These are phyloP conservation scores for Pichia sp. DNA, from an alignment of 1,139 yeast species.

Conservation along the genomic window DNA sequence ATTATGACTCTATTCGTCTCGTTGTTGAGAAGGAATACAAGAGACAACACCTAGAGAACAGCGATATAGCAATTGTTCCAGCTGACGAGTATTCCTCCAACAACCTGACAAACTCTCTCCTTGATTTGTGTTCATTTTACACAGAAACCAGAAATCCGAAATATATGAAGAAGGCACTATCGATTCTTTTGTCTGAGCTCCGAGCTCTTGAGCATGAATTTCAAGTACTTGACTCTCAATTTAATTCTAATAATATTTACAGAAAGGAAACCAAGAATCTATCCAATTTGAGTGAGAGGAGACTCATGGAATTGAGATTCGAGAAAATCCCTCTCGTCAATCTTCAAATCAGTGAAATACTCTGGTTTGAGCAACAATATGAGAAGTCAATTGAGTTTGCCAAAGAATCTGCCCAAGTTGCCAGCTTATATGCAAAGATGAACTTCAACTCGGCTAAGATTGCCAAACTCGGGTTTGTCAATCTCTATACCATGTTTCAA, in stretches of 20 bases:
- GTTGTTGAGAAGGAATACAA: slow-evolving; percentile 20
- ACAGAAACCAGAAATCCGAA: slow-evolving; percentile 18
- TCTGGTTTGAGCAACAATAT: slow-evolving; percentile 52
- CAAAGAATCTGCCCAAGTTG: slow-evolving; percentile 40
- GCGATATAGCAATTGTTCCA: slow-evolving; percentile 20
- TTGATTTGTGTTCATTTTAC: slow-evolving; percentile 25
- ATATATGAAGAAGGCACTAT: slow-evolving; percentile 19
- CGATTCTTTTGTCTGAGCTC: slow-evolving; percentile 23
- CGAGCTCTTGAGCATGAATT: slow-evolving; percentile 24
- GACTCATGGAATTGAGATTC: slow-evolving; percentile 20
- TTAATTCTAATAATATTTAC: slow-evolving; percentile 13
- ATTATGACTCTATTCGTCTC: slow-evolving; percentile 18
- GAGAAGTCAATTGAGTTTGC: slow-evolving; percentile 58
- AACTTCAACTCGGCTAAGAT: slow-evolving; percentile 35
- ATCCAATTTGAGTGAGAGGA: slow-evolving; percentile 13
- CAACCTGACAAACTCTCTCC: slow-evolving; percentile 21
- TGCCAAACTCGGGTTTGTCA: slow-evolving; percentile 32
- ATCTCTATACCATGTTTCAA: slow-evolving; percentile 34
- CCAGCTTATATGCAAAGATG: slow-evolving; percentile 28
- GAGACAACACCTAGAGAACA: slow-evolving; percentile 5
- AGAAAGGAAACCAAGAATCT: slow-evolving; percentile 10
- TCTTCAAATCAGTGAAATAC: slow-evolving; percentile 56
- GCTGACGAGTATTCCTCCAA: slow-evolving; percentile 16
- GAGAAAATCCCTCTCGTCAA: slow-evolving; percentile 36
- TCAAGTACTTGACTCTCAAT: slow-evolving; percentile 14